Evolutionary conservation across 176 grass and related monocot genomes (phyloP).

Genomic region (Oryza longistaminata): DNA sequence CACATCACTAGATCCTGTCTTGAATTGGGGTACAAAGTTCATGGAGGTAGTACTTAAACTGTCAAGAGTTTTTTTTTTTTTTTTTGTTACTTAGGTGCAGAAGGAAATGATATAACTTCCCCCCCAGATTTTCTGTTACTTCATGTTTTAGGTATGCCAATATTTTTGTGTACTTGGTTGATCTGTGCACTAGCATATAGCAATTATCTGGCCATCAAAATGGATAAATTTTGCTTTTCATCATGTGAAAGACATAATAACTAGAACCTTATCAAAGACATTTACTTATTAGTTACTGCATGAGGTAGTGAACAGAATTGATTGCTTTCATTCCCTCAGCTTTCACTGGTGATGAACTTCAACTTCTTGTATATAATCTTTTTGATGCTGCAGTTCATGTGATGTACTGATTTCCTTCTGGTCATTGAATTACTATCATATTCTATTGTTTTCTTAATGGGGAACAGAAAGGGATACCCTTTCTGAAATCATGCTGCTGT

Average conservation of each 20-base stretch:
- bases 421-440: too few relatives aligned
- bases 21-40: background rate
- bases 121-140: background rate
- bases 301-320: background rate
- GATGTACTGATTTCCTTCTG: background rate
- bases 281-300: background rate
- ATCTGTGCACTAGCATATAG: background rate
- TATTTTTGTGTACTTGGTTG: background rate
- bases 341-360: background rate
- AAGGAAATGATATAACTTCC: background rate
- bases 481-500: slow-evolving; percentile 11
- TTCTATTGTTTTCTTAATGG: too few relatives aligned
- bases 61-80: background rate
- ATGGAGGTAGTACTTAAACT: background rate
- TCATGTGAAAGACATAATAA: background rate
- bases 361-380: background rate
- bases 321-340: too few relatives aligned
- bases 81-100: background rate
- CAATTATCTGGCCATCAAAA: background rate
- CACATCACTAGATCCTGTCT: background rate
- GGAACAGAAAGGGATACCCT: background rate
- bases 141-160: background rate
- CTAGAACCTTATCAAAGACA: background rate
- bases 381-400: background rate
- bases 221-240: background rate